Evolutionary conservation across 1,284 basidiomycete species (phyloP), one percentile per base, ranked within the genome.

Genomic region (Malassezia psittaci): DNA sequence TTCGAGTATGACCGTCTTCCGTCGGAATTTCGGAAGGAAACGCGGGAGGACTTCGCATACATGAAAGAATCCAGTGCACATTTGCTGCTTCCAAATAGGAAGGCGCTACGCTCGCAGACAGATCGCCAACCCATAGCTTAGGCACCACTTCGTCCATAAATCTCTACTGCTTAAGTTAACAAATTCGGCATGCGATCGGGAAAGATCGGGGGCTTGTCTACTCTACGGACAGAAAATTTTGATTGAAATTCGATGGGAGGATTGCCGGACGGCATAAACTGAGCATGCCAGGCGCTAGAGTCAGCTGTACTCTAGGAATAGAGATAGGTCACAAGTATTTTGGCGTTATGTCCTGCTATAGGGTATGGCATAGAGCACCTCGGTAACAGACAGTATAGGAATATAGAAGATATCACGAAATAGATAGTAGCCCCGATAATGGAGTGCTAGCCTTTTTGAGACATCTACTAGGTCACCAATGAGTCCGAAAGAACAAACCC

Each of bases 141-240:
- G 68, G 67, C n/a, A 68, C 51, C 15, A 72, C 47, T 38, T 70
- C 66, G 54, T 72, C 69, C 69, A 72, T 72, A 34, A 18, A 43
- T 12, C 15, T 7, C 41, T 29, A 29, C 24, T 29, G 24, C 24
- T 29, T 7, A 29, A 7, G 24, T 4, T 7, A 29, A 29, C 24
- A 3, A 29, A 29, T 7, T 29, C 7, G 24, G 24, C 24, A 8
- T 37, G 19, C 24, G 11, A 43, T 43, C 41, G 41, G 41, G 15
- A 43, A 43, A 16, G 16, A 43, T 43, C 41, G 41, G 41, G 41
- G 11, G 18, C 9, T 16, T 43, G 3, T 3, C 38, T n/a, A n/a
- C 24, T 29, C 24, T 29, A 29, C 7, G 24, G 7, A 39, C 15
- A 39, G 38, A 19, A 39, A 39, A 39, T 29, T 29, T 29, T 3